Evolutionary conservation across 164 flowering plant species (phyloP), one percentile per base, ranked within the genome.

Genomic region (Dillenia turbinata): DNA sequence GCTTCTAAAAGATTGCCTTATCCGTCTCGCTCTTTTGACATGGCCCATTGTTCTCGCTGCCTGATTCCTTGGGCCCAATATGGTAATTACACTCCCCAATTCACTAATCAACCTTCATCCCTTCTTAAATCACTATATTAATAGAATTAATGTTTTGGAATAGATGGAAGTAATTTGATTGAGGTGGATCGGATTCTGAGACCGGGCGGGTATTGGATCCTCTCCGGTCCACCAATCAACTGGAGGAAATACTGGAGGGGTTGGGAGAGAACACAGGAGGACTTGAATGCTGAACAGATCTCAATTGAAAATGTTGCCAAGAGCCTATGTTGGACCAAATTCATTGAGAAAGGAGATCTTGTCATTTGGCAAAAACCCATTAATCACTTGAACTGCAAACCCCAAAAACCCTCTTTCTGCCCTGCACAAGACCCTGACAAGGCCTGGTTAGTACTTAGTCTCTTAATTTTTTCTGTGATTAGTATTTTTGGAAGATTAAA

Each of bases 161-260:
- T 43, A 84, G 86, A 76, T 53, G 87, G 87, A 12, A 10, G 57
- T 3, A 81, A 75, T 64, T 75, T 84, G 71, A 74, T 74, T 13
- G 89, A 85, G 68, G 89, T 85, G 3, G 89, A 83, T 65, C 66
- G 89, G 44, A 73, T 85, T 59, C 70, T 85, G 6, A 65, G 84
- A 16, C 90, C 90, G 2, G 87, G 87, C 1, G 90, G 90, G 14
- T 83, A 81, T 65, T 81, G 87, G 87, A 74, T 85, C 14, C 73
- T 83, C 2, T 83, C 90, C 0, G 90, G 90, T 0, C 89, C 87
- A 0, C 89, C 89, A 2, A 81, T 83, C 40, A 50, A 61, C 49
- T 85, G 87, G 89, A 62, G 60, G 64, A 74, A 63, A 14, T 22
- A 76, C 13, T 79, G 72, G 77, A 68, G 52, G 66, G 85, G 85